phyloP scores from a whole-genome alignment of 768 basidiomycete genomes.

The Floccularia luteovirens region DNA sequence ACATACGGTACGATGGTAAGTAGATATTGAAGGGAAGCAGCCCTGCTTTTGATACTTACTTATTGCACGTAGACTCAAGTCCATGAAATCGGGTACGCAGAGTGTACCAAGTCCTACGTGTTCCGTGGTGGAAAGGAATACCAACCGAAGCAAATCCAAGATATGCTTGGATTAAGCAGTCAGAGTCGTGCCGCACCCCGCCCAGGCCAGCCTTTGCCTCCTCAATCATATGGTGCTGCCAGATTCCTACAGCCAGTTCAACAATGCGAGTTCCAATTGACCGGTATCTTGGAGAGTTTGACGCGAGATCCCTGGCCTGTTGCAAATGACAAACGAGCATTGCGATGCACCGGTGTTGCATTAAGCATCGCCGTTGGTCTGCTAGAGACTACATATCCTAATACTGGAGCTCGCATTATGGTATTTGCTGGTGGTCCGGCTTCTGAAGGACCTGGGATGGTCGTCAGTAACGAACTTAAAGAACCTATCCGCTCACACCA shows the following conservation, averaged over 20 bases:
- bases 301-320: slow-evolving; percentile 96
- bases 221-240: slow-evolving; percentile 75
- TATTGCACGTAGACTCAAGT: slow-evolving; percentile 74
- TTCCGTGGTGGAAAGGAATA: slow-evolving; percentile 99
- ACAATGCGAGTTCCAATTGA: slow-evolving; percentile 94
- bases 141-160: slow-evolving; percentile 91
- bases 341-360: slow-evolving; percentile 94
- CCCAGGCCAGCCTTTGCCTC: slow-evolving; percentile 76
- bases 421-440: slow-evolving; percentile 92
- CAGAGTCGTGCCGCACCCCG: slow-evolving; percentile 80
- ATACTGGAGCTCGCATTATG: slow-evolving; percentile 95
- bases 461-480: slow-evolving; percentile 90
- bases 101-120: slow-evolving; percentile 97
- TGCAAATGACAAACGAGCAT: slow-evolving; percentile 85
- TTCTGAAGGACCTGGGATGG: slow-evolving; percentile 96
- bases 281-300: slow-evolving; percentile 83
- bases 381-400: slow-evolving; percentile 91
- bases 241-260: slow-evolving; percentile 89
- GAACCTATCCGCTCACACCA: slow-evolving; percentile 98
- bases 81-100: slow-evolving; percentile 93
- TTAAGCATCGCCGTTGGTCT: slow-evolving; percentile 89
- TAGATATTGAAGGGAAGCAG: slow-evolving; percentile 3
- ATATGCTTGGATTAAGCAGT: slow-evolving; percentile 88
- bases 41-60: neutral
- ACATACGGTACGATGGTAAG: slow-evolving; percentile 96